Evolutionary conservation across 441 rosid genomes (phyloP).

Genomic region (Jatropha podagrica): DNA sequence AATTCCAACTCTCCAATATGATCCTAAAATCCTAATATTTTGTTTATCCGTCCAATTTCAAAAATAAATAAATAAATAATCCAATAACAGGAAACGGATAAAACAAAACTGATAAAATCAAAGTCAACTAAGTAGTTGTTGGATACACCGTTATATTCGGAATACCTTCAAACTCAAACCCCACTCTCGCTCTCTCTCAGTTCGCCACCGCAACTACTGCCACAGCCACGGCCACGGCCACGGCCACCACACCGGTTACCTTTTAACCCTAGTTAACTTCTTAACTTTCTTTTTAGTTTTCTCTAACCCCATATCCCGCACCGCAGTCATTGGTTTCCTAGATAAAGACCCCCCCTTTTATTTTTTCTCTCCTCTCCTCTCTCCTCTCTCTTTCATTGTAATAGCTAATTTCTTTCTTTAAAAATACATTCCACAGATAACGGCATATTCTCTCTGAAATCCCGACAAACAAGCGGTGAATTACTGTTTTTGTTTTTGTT

Average conservation of each 20-base stretch:
- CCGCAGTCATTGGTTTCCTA: conserved; percentile 4
- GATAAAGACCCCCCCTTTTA: conserved; percentile 20
- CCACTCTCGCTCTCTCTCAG: background rate
- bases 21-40: background rate
- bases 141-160: conserved; percentile 12
- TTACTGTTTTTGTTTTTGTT: background rate
- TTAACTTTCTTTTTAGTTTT: background rate
- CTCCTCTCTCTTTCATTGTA: background rate
- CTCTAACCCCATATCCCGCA: conserved; percentile 1
- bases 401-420: conserved; percentile 18
- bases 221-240: background rate
- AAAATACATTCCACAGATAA: conserved; percentile 23
- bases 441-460: conserved; percentile 26
- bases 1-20: too few relatives aligned
- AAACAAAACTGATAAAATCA: background rate
- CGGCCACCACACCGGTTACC: background rate
- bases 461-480: background rate
- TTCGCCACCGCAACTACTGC: background rate
- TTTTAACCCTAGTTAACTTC: conserved; percentile 19
- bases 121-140: conserved; percentile 8
- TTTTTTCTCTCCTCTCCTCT: background rate
- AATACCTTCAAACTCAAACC: background rate
- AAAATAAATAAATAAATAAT: background rate
- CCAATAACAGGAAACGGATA: background rate
- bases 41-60: background rate